Base-by-base conservation (phyloP, 139 green algal genomes). In the Microglena sp. region DNA sequence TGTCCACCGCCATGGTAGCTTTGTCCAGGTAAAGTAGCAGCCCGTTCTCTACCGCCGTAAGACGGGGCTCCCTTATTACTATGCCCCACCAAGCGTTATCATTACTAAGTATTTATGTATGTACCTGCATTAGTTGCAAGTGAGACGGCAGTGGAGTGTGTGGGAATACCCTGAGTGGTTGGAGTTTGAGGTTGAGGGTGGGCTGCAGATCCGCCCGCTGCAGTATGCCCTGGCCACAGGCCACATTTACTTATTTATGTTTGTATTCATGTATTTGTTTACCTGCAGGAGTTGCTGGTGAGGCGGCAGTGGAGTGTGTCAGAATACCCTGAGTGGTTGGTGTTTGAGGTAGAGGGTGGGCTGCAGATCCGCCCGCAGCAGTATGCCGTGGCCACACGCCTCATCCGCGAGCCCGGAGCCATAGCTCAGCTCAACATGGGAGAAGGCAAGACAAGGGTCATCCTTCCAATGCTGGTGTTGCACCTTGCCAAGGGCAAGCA, bases 381-480 rank as follows among this genome's bases (percentile, higher is more conserved):
- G 72, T 30, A 85, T 43, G 24, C 33, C 21, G 60, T 84, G 8
- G 76, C 78, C 0, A 0, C 54, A 26, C 54, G 78, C 26, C 66
- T 88, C 24, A 75, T 88, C 26, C 4, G 40, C 15, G 21, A 80
- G 54, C 45, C 61, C 0, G 77, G 77, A 15, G 26, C 45, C 44
- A 70, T 77, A 50, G 65, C 7, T 26, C 79, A 86, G 75, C 79
- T 86, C 58, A 86, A 86, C 75, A 83, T 83, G 79, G 79, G 79
- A n/a, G 79, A 86, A 66, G 81, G 81, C 68, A 87, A 87, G 73
- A 86, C 81, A 31, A 70, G 81, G 4, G 71, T 87, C 66, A 87
- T 87, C 45, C 61, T 87, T 55, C 78, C 82, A 40, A 85, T 86
- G 78, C 66, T 88, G 53, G 66, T 61, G 18, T 69, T 86, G 45